phyloP scores from a whole-genome alignment of 176 grass and related monocot genomes.

The Echinochloa phyllopogon region DNA sequence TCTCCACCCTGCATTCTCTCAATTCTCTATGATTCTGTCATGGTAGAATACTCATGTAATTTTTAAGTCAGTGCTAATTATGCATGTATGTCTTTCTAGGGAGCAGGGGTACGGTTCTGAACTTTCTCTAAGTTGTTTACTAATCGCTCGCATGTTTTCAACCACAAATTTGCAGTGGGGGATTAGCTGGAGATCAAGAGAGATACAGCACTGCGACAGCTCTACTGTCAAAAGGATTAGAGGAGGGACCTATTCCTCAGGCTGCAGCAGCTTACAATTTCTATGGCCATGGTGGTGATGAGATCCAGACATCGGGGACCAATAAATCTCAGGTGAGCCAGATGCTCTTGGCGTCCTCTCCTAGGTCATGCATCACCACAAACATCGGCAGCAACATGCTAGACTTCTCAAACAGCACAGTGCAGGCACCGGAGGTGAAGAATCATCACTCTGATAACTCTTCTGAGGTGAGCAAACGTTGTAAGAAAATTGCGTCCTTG shows the following conservation, averaged over 20 bases:
- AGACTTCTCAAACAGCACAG: constrained; percentile 71
- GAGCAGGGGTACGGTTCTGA: no score
- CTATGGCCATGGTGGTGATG: constrained; percentile 44
- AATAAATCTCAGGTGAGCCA: constrained; percentile 64
- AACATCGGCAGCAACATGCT: constrained; percentile 71
- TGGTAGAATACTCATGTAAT: constrained; percentile 15
- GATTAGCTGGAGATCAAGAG: constrained; percentile 52
- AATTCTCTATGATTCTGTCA: not conserved
- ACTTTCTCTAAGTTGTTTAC: not conserved
- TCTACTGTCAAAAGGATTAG: constrained; percentile 57
- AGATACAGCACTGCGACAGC: constrained; percentile 37
- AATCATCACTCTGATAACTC: constrained; percentile 77
- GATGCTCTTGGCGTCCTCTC: constrained; percentile 67
- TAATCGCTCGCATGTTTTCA: constrained; percentile 1
- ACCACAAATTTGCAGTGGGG: constrained; percentile 50
- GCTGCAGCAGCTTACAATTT: constrained; percentile 47
- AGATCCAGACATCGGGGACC: constrained; percentile 52
- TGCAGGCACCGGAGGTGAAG: constrained; percentile 42
- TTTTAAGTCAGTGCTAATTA: not conserved
- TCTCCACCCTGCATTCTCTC: not conserved
- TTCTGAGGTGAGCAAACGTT: constrained; percentile 67
- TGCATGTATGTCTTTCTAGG: no score
- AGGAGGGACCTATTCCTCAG: constrained; percentile 39
- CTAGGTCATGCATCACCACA: constrained; percentile 74
- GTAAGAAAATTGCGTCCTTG: not conserved